These are phyloP conservation scores for Suhomyces yuchorum DNA, from an alignment of 1,139 yeast species.

Conservation along the genomic window DNA sequence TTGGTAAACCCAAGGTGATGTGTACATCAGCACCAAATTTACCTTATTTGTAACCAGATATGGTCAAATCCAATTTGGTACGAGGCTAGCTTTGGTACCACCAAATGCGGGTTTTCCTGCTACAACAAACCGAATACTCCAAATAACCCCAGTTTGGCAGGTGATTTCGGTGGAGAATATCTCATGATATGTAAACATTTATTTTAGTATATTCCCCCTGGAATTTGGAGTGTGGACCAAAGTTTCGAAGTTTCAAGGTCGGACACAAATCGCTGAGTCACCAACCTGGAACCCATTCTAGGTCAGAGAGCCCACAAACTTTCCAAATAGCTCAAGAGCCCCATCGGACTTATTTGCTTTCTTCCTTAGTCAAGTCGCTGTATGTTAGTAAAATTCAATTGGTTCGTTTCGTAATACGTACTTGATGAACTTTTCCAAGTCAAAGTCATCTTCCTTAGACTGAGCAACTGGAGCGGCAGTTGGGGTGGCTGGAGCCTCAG, in stretches of 20 bases:
- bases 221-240: not conserved
- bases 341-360: constrained; percentile 28
- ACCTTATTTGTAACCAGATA: too few relatives aligned
- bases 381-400: constrained; percentile 29
- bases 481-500: constrained; percentile 32
- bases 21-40: too few relatives aligned
- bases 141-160: not conserved
- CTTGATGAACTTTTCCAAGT: constrained; percentile 62
- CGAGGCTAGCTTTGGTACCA: too few relatives aligned
- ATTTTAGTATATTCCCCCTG: not conserved
- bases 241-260: not conserved
- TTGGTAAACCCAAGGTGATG: too few relatives aligned
- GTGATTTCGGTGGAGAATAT: not conserved
- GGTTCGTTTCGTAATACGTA: constrained; percentile 34
- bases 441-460: constrained; percentile 55
- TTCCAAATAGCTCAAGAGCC: not conserved
- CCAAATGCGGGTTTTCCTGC: too few relatives aligned
- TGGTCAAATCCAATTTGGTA: too few relatives aligned
- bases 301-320: not conserved
- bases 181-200: not conserved
- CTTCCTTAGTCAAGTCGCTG: constrained; percentile 49
- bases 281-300: not conserved
- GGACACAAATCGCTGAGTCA: not conserved
- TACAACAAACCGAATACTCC: too few relatives aligned
- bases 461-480: constrained; percentile 32